phyloP scores from a whole-genome alignment of 805 yeast genomes.

The Yamadazyma nakazawae region DNA sequence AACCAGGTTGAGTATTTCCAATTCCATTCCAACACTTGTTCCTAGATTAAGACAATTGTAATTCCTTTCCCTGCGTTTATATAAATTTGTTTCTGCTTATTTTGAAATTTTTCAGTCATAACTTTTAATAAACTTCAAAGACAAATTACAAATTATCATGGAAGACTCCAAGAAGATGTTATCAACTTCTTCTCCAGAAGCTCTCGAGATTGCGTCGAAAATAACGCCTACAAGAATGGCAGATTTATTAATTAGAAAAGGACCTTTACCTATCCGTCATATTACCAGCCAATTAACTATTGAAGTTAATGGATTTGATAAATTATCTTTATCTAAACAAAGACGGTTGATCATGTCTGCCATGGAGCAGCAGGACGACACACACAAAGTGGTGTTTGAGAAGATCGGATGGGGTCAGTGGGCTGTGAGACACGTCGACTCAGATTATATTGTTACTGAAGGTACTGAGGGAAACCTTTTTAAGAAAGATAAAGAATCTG shows the following conservation, averaged over 20 bases:
- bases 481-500: not conserved
- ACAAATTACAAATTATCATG: not conserved
- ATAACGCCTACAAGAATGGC: slow-evolving; percentile 81
- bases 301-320: slow-evolving; percentile 77
- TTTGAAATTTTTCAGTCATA: not conserved
- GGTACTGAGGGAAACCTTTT: slow-evolving; percentile 26
- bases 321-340: slow-evolving; percentile 80
- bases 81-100: not conserved
- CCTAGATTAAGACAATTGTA: not conserved
- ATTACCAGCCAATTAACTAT: slow-evolving; percentile 73
- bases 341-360: slow-evolving; percentile 87
- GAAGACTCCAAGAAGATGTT: slow-evolving; percentile 21
- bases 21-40: not conserved
- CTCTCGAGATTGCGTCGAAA: slow-evolving; percentile 80
- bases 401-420: slow-evolving; percentile 99
- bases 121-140: not conserved
- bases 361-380: slow-evolving; percentile 66
- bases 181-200: slow-evolving; percentile 82
- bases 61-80: not conserved
- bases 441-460: slow-evolving; percentile 45
- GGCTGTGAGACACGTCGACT: slow-evolving; percentile 65
- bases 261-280: slow-evolving; percentile 88
- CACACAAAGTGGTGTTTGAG: slow-evolving; percentile 69
- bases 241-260: slow-evolving; percentile 61
- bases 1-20: not conserved